Base-by-base conservation (phyloP, 768 basidiomycete genomes). In the Russula compacta region DNA sequence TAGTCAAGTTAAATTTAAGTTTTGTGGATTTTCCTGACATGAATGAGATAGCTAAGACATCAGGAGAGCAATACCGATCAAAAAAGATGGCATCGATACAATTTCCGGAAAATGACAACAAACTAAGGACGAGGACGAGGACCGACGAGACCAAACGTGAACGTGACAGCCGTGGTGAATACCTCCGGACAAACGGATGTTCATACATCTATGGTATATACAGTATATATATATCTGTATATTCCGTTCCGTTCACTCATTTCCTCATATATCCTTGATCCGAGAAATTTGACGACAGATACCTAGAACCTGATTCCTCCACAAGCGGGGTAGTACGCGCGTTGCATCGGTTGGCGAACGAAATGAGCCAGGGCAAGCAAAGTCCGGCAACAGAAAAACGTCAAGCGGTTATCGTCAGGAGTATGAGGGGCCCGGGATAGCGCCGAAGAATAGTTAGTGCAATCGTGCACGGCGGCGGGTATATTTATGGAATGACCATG, bases 401-500 rank as follows among this genome's bases (percentile, higher is more conserved):
- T 58, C 56, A 46, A 58, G 44, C 10, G 48, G 42, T 21, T 32
- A 44, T 51, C 11, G 35, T 46, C 12, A 15, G 42, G 46, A 48
- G 58, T 14, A 12, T 21, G 24, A 15, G 17, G 43, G 29, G 40
- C 5, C 60, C 60, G 51, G 61, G 38, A 47, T 47, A 53, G 56
- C 56, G 56, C 61, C 61, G 56, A 57, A 15, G 56, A 62, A 62
- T 53, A n/a, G 56, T 62, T 62, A 56, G 59, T 19, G 43, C 3
- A 32, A 7, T 15, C n/a, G n/a, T n/a, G 32, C 5, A 19, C 14
- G 54, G 36, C 11, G n/a, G n/a, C 15, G 54, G 49, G n/a, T n/a
- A n/a, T 56, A 44, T 51, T 51, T 51, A 56, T 61, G 54, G 53
- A 46, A 51, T 51, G 60, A 56, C 54, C n/a, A n/a, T n/a, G 55